Evolutionary conservation across 192 early-diverging fungal species (phyloP).

Genomic region (Coemansia sp.): DNA sequence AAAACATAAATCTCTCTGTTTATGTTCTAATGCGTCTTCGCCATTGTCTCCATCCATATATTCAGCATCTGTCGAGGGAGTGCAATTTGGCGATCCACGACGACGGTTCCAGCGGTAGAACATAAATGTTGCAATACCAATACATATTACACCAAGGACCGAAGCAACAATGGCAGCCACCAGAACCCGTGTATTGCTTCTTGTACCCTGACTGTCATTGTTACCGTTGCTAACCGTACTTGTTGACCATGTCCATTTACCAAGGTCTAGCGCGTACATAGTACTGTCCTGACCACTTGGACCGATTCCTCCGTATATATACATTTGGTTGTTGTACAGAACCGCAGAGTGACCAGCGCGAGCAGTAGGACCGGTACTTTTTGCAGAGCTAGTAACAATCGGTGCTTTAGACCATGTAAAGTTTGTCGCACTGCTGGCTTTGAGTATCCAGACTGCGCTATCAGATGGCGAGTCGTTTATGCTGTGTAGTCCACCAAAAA

Average conservation of each 20-base stretch:
- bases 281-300: slow-evolving; percentile 53
- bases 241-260: slow-evolving; percentile 58
- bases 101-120: slow-evolving; percentile 28
- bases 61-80: background rate
- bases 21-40: no score
- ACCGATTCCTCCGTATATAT: slow-evolving; percentile 67
- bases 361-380: slow-evolving; percentile 50
- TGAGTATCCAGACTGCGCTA: slow-evolving; percentile 52
- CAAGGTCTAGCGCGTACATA: slow-evolving; percentile 65
- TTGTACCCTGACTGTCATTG: background rate
- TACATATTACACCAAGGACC: slow-evolving; percentile 16
- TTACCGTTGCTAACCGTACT: background rate
- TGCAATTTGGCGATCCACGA: background rate
- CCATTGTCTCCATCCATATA: no score
- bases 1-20: no score
- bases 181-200: slow-evolving; percentile 12
- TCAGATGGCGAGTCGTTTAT: slow-evolving; percentile 42
- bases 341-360: slow-evolving; percentile 66
- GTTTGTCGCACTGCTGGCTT: slow-evolving; percentile 7
- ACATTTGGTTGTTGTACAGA: slow-evolving; percentile 57
- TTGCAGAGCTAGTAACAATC: slow-evolving; percentile 14
- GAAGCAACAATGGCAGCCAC: slow-evolving; percentile 16
- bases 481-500: slow-evolving; percentile 59
- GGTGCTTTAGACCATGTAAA: slow-evolving; percentile 53
- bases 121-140: slow-evolving; percentile 14